A percentile compares a stretch with the other conserved stretches of the same genome.
Evolutionary conservation across 1,284 basidiomycete species (phyloP).

Genomic region (Psilocybe mexicana): DNA sequence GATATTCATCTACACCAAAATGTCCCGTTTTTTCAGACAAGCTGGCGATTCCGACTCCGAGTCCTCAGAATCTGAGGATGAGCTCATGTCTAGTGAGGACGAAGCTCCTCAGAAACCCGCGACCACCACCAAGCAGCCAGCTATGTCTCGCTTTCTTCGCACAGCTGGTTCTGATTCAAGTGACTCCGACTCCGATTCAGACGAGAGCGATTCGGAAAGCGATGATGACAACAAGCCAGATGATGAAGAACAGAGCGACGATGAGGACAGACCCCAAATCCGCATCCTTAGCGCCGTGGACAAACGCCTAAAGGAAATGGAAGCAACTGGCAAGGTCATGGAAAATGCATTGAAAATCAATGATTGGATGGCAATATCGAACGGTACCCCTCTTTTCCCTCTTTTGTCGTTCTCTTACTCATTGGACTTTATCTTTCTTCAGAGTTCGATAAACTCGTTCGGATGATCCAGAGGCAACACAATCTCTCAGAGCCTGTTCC

Average conservation of each 20-base stretch:
- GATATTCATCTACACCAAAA: slow-evolving; percentile 21
- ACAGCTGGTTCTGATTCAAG: slow-evolving; percentile 52
- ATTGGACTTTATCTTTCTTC: slow-evolving; percentile 11
- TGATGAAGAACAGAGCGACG: slow-evolving; percentile 69
- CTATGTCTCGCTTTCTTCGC: slow-evolving; percentile 76
- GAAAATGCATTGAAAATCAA: slow-evolving; percentile 96
- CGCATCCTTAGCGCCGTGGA: slow-evolving; percentile 81
- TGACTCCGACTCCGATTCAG: slow-evolving; percentile 41
- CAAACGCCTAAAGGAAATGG: slow-evolving; percentile 88
- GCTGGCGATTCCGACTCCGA: slow-evolving; percentile 82
- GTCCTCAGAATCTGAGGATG: slow-evolving; percentile 78
- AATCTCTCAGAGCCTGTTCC: slow-evolving; percentile 88
- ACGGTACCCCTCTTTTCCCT: slow-evolving; percentile 53
- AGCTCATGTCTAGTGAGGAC: slow-evolving; percentile 79
- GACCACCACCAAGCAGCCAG: slow-evolving; percentile 52
- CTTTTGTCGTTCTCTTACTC: slow-evolving; percentile 11
- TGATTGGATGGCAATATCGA: slow-evolving; percentile 94
- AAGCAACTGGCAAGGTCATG: slow-evolving; percentile 85
- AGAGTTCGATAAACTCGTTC: slow-evolving; percentile 97
- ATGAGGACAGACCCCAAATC: slow-evolving; percentile 69
- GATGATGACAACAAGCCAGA: slow-evolving; percentile 47
- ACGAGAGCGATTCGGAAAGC: slow-evolving; percentile 34
- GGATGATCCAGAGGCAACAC: slow-evolving; percentile 89
- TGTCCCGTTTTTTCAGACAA: slow-evolving; percentile 90
- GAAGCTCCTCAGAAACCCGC: slow-evolving; percentile 51